These are phyloP conservation scores for Citrullus mucosospermus DNA, from an alignment of 306 rosid genomes.

Conservation along the genomic window DNA sequence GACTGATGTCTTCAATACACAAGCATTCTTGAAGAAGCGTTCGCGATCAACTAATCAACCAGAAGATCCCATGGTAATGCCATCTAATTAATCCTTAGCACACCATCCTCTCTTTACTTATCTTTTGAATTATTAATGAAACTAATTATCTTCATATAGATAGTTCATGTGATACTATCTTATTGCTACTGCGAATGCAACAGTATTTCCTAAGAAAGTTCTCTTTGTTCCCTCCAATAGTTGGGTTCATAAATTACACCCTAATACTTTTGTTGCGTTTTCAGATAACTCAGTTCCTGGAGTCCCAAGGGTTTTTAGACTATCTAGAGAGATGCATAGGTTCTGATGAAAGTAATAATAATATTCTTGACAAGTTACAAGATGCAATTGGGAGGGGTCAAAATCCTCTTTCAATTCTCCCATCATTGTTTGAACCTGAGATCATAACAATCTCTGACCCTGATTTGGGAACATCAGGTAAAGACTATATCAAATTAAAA, in stretches of 20 bases:
- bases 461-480: slow-evolving; percentile 62
- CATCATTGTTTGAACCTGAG: slow-evolving; percentile 67
- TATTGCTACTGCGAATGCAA: not conserved
- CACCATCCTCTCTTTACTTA: not conserved
- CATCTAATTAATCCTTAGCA: slow-evolving; percentile 1
- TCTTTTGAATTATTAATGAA: not conserved
- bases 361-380: slow-evolving; percentile 88
- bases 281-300: slow-evolving; percentile 81
- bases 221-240: not conserved
- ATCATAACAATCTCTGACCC: slow-evolving; percentile 80
- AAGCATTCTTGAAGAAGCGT: slow-evolving; percentile 84
- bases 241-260: slow-evolving; percentile 2
- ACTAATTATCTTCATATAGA: not conserved
- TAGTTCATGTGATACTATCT: not conserved
- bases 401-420: slow-evolving; percentile 80
- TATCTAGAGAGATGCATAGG: slow-evolving; percentile 79
- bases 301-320: slow-evolving; percentile 88
- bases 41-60: slow-evolving; percentile 86
- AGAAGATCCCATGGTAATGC: slow-evolving; percentile 76
- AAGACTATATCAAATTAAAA: slow-evolving; percentile 14
- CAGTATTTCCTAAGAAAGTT: not conserved
- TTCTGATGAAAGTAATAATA: slow-evolving; percentile 66
- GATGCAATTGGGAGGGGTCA: slow-evolving; percentile 98
- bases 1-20: slow-evolving; percentile 64
- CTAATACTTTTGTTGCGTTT: slow-evolving; percentile 17